Evolutionary conservation across 257 asterid genomes (phyloP), one percentile per base, ranked within the genome.

Genomic region (Lantana camara): DNA sequence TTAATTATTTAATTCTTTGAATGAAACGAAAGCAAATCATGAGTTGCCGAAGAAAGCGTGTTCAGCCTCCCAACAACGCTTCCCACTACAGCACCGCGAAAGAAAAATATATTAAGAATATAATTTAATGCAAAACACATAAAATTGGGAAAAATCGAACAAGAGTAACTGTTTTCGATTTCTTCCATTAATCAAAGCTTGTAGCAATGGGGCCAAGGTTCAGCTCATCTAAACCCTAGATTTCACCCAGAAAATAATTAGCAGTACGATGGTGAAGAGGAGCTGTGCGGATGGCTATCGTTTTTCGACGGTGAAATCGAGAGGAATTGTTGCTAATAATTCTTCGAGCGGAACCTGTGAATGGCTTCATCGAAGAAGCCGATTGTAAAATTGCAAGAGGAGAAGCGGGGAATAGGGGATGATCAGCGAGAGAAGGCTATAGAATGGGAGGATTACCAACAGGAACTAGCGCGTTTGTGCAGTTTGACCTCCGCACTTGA

Each of bases 371-470:
- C 85, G 34, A 72, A 62, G 62, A 72, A 78, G 70, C 74, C 78
- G 23, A 66, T 60, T 70, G 83, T 79, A 74, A 82, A 77, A 75
- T 72, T 11, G 17, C 73, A 41, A 54, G 77, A 64, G 54, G 79
- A 79, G 30, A 70, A 78, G 64, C 65, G 66, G 60, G 60, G 29
- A 48, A 67, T 53, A 74, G 38, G 66, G 73, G 75, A 69, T 59
- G 74, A 75, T 58, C 82, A 77, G 42, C 66, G 60, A 15, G 77
- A 63, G 53, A 84, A 81, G 79, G 68, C 80, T 7, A 55, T 91
- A 57, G 86, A 88, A 65, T 91, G 95, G 96, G 96, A 89, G 80
- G 96, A 91, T 81, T 88, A 84, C 71, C 95, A 91, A 56, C 96
- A 86, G 32, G 98, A 88, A 74, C 69, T 91, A 63, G 96, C 74